Evolutionary conservation across 2,329 filamentous ascomycete species (phyloP).

Genomic region (Sclerotinia nivalis): DNA sequence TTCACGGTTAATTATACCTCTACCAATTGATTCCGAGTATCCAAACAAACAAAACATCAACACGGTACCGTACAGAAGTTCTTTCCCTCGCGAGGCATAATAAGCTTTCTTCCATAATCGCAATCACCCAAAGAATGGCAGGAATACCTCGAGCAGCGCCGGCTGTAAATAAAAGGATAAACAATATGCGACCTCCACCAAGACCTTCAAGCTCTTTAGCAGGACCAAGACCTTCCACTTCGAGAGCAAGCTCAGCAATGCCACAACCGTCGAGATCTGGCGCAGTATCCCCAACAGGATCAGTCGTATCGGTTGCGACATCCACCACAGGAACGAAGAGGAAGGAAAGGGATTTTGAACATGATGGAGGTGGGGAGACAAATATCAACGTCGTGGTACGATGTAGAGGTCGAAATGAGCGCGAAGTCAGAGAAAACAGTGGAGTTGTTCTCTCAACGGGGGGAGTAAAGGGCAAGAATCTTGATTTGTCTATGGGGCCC

Average conservation of each 20-base stretch:
- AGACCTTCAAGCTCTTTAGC: conserved; percentile 48
- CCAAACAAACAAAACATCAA: conserved; percentile 10
- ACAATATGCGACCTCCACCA: conserved; percentile 54
- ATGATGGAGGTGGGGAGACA: conserved; percentile 74
- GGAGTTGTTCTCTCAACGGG: conserved; percentile 87
- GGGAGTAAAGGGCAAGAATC: conserved; percentile 79
- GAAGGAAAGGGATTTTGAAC: conserved; percentile 82
- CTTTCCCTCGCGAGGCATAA: not conserved
- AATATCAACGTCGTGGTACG: conserved; percentile 98
- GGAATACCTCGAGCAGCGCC: conserved; percentile 53
- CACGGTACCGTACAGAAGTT: not conserved
- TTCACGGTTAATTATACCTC: not conserved
- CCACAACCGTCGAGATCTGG: conserved; percentile 35
- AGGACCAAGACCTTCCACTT: conserved; percentile 30
- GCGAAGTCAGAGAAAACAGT: conserved; percentile 92
- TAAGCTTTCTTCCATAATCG: not conserved
- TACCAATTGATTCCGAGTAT: not conserved
- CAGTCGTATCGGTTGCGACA: conserved; percentile 58
- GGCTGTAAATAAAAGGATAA: conserved; percentile 50
- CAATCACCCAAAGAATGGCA: conserved; percentile 48
- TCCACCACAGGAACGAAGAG: conserved; percentile 67
- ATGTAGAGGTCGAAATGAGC: conserved; percentile 87
- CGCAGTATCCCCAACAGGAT: conserved; percentile 66
- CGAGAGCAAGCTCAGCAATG: conserved; percentile 49
- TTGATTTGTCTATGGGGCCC: conserved; percentile 89